Evolutionary conservation across 192 early-diverging fungal species (phyloP), one percentile per base, ranked within the genome.

Genomic region (Thoreauomyces humboldtii): DNA sequence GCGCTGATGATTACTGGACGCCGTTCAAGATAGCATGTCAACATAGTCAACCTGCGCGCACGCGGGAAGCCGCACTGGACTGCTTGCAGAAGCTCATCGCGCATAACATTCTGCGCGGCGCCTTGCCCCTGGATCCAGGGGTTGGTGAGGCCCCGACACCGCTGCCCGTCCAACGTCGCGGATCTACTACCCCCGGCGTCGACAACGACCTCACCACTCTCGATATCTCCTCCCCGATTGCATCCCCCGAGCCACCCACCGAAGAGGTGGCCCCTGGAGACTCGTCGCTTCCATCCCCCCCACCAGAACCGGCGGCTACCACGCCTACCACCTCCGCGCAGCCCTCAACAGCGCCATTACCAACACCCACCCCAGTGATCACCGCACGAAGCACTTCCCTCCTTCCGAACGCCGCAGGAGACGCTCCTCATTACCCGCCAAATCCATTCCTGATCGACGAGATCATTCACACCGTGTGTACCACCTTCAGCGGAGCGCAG

Each of bases 1-100:
- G 77, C 22, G 80, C 80, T 28, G 81, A 85, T 63, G 42, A 47
- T 29, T 82, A 71, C 56, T 85, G 83, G 84, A 51, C 55, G 25
- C 66, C 77, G 0, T 73, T 84, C 70, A 59, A 70, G 59, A 51
- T 77, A 11, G 71, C 75, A 12, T 70, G 69, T 14, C 67, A 73
- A 5, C 56, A 67, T 7, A 32, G 38, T 44, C 62, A 70, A 29
- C 47, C 77, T 1, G 35, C 61, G 9, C 43, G 59, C 14, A 37
- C 78, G 14, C 66, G 79, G 15, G 81, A 86, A 50, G 61, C 65
- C 22, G 72, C 85, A 11, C 71, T 86, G 17, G 78, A 82, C 63
- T 48, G 59, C 19, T 32, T 86, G 25, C 76, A 83, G 33, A 84
- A 86, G 55, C 72, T 86, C 34, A 76, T 85, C 48, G 81, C 85